These are phyloP conservation scores for Xylaria intraflava DNA, from an alignment of 495 filamentous ascomycete genomes.

Conservation along the genomic window DNA sequence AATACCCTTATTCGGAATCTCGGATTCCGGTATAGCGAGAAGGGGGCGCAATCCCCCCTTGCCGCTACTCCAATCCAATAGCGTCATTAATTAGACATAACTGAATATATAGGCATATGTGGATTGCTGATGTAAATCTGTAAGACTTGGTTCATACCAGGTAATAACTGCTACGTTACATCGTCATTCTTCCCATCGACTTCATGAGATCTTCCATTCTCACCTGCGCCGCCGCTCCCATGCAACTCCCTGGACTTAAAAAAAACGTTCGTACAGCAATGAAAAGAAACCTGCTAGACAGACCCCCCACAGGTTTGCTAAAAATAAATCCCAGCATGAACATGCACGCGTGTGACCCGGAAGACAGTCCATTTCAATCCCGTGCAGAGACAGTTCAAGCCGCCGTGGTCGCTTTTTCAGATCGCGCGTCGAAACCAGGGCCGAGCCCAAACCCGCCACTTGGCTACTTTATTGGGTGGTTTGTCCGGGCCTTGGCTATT, in stretches of 20 bases:
- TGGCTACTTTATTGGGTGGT: slow-evolving; percentile 7
- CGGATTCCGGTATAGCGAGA: too few relatives aligned
- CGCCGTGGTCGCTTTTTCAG: background rate
- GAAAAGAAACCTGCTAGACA: background rate
- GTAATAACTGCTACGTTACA: too few relatives aligned
- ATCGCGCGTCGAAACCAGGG: slow-evolving; percentile 16
- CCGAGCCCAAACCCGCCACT: slow-evolving; percentile 17
- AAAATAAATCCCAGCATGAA: background rate
- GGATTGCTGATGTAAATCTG: background rate
- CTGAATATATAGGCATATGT: too few relatives aligned
- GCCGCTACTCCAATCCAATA: too few relatives aligned
- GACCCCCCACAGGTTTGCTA: background rate
- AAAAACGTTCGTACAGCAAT: background rate
- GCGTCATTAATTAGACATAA: too few relatives aligned
- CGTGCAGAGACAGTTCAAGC: background rate
- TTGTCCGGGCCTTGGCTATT: background rate
- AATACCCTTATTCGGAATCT: too few relatives aligned
- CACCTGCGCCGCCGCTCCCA: background rate
- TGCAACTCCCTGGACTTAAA: background rate
- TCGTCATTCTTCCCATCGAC: background rate
- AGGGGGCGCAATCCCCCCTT: too few relatives aligned
- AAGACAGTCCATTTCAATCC: background rate
- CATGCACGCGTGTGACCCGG: background rate
- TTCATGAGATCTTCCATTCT: background rate
- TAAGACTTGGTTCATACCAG: background rate